Percentiles rank a stretch among this genome's conserved stretches.
Conservation (phyloP, 2,329 filamentous ascomycete species). For the Diaporthe ampelina region DNA sequence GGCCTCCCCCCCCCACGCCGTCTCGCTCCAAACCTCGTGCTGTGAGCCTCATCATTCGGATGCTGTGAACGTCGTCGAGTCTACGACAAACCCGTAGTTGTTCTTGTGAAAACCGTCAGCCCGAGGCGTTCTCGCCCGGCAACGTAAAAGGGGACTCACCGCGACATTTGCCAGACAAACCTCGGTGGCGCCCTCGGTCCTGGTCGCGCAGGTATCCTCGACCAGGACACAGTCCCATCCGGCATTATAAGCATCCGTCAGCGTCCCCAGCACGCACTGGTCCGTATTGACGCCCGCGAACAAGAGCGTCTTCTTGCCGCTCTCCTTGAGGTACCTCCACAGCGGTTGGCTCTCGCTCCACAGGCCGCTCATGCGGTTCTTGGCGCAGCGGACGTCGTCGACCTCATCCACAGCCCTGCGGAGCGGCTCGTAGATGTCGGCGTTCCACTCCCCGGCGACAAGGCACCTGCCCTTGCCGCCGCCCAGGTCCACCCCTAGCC, state of each 20-base stretch:
- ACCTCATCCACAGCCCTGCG: slow-evolving; percentile 50
- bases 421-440: slow-evolving; percentile 63
- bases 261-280: slow-evolving; percentile 70
- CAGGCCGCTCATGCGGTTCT: slow-evolving; percentile 71
- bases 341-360: slow-evolving; percentile 62
- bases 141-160: slow-evolving; percentile 48
- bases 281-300: slow-evolving; percentile 74
- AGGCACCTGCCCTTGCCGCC: slow-evolving; percentile 59
- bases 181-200: slow-evolving; percentile 55
- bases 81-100: slow-evolving; percentile 44
- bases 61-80: slow-evolving; percentile 41
- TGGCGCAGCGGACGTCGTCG: slow-evolving; percentile 66
- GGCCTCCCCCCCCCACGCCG: background rate
- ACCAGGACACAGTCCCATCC: slow-evolving; percentile 70
- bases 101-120: slow-evolving; percentile 38
- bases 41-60: slow-evolving; percentile 10
- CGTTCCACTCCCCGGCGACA: slow-evolving; percentile 70
- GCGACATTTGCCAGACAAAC: slow-evolving; percentile 53
- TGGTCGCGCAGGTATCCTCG: slow-evolving; percentile 68
- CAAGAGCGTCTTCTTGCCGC: slow-evolving; percentile 62
- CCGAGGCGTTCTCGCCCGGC: background rate
- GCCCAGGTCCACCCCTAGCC: slow-evolving; percentile 63
- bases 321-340: slow-evolving; percentile 53
- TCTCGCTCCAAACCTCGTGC: background rate
- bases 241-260: slow-evolving; percentile 67